Evolutionary conservation across 495 filamentous ascomycete species (phyloP).

Genomic region (Xylaria grammica): DNA sequence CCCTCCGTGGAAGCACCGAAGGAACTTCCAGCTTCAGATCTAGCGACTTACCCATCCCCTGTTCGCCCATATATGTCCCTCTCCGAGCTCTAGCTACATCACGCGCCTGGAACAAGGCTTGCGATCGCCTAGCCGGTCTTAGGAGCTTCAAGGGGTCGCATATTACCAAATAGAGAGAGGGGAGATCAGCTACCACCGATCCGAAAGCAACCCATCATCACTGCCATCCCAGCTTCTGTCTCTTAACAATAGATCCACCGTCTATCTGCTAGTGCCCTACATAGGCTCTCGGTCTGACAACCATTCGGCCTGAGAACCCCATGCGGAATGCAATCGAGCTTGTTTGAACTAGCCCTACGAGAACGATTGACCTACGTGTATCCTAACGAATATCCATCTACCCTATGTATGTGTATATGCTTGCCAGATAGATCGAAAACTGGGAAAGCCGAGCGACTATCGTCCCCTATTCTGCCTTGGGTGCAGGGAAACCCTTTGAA

Average conservation of each 20-base stretch:
- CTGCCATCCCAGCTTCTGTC: neutral
- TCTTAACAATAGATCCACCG: neutral
- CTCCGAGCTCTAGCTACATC: constrained; percentile 1
- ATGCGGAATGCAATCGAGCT: constrained; percentile 11
- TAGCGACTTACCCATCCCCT: constrained; percentile 1
- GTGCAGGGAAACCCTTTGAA: neutral
- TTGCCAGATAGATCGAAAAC: constrained; percentile 19
- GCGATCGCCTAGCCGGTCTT: constrained; percentile 3
- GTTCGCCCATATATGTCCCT: neutral
- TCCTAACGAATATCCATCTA: neutral
- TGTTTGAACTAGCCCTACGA: constrained; percentile 3
- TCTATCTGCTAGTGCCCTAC: neutral
- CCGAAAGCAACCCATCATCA: neutral
- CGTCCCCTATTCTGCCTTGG: neutral
- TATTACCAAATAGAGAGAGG: constrained; percentile 7
- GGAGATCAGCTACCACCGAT: neutral
- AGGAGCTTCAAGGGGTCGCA: constrained; percentile 7
- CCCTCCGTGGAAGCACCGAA: constrained; percentile 10
- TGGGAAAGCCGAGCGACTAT: neutral
- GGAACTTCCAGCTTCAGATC: neutral
- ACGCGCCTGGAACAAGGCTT: constrained; percentile 7
- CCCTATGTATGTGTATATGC: constrained; percentile 22
- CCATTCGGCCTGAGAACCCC: neutral
- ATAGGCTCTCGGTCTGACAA: neutral
- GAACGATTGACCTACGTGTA: constrained; percentile 3